Conservation (phyloP, 2,329 filamentous ascomycete species). For the Talaromyces rugulosus region DNA sequence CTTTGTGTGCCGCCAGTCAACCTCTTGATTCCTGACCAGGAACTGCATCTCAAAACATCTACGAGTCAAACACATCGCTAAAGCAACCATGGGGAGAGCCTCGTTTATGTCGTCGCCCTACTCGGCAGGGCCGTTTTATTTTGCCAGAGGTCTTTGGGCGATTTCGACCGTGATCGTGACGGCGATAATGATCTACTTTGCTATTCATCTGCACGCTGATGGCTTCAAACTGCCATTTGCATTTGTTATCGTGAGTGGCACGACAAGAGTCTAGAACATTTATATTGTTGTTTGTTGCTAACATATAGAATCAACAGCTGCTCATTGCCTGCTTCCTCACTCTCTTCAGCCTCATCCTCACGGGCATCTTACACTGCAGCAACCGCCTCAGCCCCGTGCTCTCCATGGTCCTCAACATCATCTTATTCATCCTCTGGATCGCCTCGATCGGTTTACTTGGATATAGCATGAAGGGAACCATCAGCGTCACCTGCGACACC, state of each 20-base stretch:
- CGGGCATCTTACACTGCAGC: conserved; percentile 49
- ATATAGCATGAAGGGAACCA: conserved; percentile 52
- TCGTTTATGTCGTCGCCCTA: conserved; percentile 34
- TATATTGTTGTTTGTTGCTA: background rate
- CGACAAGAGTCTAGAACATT: background rate
- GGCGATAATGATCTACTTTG: conserved; percentile 53
- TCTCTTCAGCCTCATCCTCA: conserved; percentile 45
- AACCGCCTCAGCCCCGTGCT: conserved; percentile 50
- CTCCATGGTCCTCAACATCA: conserved; percentile 47
- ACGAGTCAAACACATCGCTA: background rate
- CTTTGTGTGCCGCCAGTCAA: too few species aligned
- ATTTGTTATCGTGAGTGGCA: conserved; percentile 52
- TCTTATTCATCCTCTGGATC: conserved; percentile 49
- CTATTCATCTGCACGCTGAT: conserved; percentile 50
- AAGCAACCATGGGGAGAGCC: background rate
- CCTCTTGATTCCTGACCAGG: background rate
- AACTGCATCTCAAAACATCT: background rate
- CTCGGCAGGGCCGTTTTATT: conserved; percentile 36
- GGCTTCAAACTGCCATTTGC: conserved; percentile 55
- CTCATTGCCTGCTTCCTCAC: conserved; percentile 50
- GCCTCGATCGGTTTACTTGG: conserved; percentile 49
- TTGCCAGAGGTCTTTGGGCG: conserved; percentile 36
- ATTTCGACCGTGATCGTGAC: conserved; percentile 53
- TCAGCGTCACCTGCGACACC: conserved; percentile 48
- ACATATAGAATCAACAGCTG: conserved; percentile 36